These are phyloP conservation scores for Friedmanniomyces simplex DNA, from an alignment of 495 filamentous ascomycete genomes.

Conservation along the genomic window DNA sequence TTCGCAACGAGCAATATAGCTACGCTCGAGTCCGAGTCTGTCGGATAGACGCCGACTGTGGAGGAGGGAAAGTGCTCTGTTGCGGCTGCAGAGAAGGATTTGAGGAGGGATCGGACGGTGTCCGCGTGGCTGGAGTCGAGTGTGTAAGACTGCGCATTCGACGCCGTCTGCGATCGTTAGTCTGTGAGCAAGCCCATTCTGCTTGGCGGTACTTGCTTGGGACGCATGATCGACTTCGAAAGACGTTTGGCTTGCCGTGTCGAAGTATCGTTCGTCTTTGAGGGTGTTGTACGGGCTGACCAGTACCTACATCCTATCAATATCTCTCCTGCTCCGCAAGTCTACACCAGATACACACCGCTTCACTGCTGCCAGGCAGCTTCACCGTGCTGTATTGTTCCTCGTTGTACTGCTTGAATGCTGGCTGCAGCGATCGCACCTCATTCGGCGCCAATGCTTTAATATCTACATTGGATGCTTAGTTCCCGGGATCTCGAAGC, in stretches of 20 bases:
- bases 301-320: slow-evolving; percentile 49
- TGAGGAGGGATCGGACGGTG: slow-evolving; percentile 73
- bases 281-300: slow-evolving; percentile 77
- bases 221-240: slow-evolving; percentile 80
- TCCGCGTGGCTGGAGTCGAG: slow-evolving; percentile 69
- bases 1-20: slow-evolving; percentile 81
- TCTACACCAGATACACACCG: slow-evolving; percentile 36
- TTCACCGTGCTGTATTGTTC: slow-evolving; percentile 82
- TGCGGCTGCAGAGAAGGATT: slow-evolving; percentile 64
- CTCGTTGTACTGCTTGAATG: slow-evolving; percentile 93
- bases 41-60: slow-evolving; percentile 70
- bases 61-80: slow-evolving; percentile 81
- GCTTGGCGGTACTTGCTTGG: slow-evolving; percentile 41
- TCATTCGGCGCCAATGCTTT: slow-evolving; percentile 64
- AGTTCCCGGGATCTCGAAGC: not conserved
- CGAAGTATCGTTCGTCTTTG: slow-evolving; percentile 72
- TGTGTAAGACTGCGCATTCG: slow-evolving; percentile 65
- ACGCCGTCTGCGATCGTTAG: slow-evolving; percentile 60
- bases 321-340: not conserved
- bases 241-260: slow-evolving; percentile 72
- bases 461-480: slow-evolving; percentile 52
- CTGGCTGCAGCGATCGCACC: slow-evolving; percentile 59
- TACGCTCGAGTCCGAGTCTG: slow-evolving; percentile 60
- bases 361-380: slow-evolving; percentile 72
- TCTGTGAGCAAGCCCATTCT: slow-evolving; percentile 8